phyloP scores from a whole-genome alignment of 2,329 filamentous ascomycete species.

The Madurella mycetomatis region DNA sequence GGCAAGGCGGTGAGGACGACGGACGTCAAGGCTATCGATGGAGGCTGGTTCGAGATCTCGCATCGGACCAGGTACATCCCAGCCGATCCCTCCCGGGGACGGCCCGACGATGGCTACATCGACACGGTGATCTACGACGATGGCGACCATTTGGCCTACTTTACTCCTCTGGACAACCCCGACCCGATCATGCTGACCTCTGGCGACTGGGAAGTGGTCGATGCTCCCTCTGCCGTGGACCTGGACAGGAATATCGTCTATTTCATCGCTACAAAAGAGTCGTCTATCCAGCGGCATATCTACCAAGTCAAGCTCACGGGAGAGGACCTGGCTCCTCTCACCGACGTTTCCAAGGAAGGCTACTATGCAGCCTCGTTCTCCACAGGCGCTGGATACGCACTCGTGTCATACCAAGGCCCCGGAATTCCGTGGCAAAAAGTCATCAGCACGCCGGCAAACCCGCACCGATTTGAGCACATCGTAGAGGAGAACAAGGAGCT shows the following conservation, averaged over 20 bases:
- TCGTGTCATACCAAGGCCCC: slow-evolving; percentile 82
- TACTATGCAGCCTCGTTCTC: slow-evolving; percentile 87
- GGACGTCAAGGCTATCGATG: slow-evolving; percentile 80
- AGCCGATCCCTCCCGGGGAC: slow-evolving; percentile 70
- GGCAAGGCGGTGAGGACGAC: slow-evolving; percentile 76
- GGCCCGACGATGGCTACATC: slow-evolving; percentile 82
- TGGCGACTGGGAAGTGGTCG: slow-evolving; percentile 87
- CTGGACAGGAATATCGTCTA: slow-evolving; percentile 83
- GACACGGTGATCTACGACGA: slow-evolving; percentile 84
- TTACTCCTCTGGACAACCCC: slow-evolving; percentile 77
- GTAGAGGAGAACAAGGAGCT: slow-evolving; percentile 76
- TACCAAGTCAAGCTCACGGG: slow-evolving; percentile 87
- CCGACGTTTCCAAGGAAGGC: slow-evolving; percentile 66
- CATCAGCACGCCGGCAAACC: slow-evolving; percentile 71
- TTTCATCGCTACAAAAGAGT: slow-evolving; percentile 81
- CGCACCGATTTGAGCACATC: slow-evolving; percentile 58
- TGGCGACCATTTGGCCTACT: slow-evolving; percentile 90
- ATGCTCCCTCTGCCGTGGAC: slow-evolving; percentile 80
- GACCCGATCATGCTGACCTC: slow-evolving; percentile 82
- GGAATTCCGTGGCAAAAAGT: slow-evolving; percentile 88
- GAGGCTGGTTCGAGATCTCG: slow-evolving; percentile 95
- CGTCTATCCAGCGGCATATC: slow-evolving; percentile 83
- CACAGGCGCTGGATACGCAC: slow-evolving; percentile 69
- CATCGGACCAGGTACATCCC: slow-evolving; percentile 83
- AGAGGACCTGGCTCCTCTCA: slow-evolving; percentile 65